Percentiles rank a stretch among this genome's conserved stretches.
These are phyloP conservation scores for Suillus paluster DNA, from an alignment of 768 basidiomycete species.

Conservation along the genomic window DNA sequence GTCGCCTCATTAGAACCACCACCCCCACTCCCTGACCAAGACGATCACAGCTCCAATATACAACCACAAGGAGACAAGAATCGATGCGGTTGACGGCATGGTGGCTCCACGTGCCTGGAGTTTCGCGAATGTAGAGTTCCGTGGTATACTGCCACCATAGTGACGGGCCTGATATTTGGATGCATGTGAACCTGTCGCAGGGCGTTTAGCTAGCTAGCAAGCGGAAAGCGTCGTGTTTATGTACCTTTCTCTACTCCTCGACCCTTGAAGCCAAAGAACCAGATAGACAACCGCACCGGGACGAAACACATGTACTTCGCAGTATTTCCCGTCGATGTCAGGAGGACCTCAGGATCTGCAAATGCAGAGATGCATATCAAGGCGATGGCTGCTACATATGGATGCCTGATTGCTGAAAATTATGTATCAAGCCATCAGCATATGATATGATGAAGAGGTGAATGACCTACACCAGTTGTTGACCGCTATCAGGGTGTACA, in stretches of 20 bases:
- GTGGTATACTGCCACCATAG: constrained; percentile 10
- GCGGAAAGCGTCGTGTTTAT: no score
- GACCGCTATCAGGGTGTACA: not conserved
- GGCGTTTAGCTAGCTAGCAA: not conserved
- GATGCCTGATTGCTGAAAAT: constrained; percentile 1
- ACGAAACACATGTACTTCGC: not conserved
- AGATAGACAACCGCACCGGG: not conserved
- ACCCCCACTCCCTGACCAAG: not conserved
- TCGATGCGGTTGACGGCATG: no score
- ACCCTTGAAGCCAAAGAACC: not conserved
- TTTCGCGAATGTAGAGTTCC: constrained; percentile 4
- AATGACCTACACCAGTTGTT: constrained; percentile 4
- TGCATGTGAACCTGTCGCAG: constrained; percentile 5
- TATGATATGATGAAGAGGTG: no score
- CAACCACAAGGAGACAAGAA: not conserved
- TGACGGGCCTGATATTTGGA: constrained; percentile 9
- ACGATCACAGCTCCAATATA: not conserved
- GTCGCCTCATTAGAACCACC: not conserved
- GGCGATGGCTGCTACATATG: not conserved
- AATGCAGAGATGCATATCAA: not conserved
- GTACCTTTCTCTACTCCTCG: not conserved
- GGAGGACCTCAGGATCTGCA: not conserved
- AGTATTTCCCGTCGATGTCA: no score
- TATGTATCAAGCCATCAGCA: not conserved
- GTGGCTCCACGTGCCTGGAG: constrained; percentile 12